These are phyloP conservation scores for Climacium dendroides DNA, from an alignment of 225 moss, liverwort and hornwort species.

Conservation along the genomic window DNA sequence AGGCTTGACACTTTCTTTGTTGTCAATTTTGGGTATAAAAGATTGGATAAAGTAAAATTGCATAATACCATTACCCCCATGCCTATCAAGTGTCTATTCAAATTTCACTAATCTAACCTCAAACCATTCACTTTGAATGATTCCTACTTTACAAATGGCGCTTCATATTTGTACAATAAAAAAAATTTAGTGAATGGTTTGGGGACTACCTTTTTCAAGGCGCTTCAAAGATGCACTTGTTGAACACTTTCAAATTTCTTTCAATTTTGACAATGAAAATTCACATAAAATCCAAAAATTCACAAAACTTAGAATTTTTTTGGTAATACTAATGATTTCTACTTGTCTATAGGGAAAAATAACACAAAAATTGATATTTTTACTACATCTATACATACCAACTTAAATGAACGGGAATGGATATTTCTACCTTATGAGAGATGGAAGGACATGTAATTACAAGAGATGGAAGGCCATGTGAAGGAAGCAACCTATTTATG, in stretches of 20 bases:
- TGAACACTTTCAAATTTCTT: neutral
- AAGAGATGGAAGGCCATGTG: no score
- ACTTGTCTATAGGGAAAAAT: neutral
- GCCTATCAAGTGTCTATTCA: neutral
- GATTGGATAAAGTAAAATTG: neutral
- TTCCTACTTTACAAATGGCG: accelerated
- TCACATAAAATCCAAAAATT: neutral
- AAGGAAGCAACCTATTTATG: no score
- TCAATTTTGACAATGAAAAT: neutral
- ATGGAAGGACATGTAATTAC: neutral
- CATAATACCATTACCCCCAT: accelerated
- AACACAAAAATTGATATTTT: neutral
- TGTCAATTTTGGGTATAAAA: accelerated
- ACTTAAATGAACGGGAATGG: no score
- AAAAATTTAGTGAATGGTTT: neutral
- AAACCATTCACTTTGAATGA: neutral
- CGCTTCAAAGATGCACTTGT: neutral
- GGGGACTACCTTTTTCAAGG: accelerated
- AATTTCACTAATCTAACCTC: accelerated
- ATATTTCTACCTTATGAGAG: accelerated
- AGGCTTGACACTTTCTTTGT: accelerated
- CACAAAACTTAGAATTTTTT: neutral
- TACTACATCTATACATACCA: neutral
- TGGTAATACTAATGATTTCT: neutral
- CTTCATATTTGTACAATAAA: no score